Base-by-base conservation (phyloP, 169 alveolate species). In the Eimeria praecox region DNA sequence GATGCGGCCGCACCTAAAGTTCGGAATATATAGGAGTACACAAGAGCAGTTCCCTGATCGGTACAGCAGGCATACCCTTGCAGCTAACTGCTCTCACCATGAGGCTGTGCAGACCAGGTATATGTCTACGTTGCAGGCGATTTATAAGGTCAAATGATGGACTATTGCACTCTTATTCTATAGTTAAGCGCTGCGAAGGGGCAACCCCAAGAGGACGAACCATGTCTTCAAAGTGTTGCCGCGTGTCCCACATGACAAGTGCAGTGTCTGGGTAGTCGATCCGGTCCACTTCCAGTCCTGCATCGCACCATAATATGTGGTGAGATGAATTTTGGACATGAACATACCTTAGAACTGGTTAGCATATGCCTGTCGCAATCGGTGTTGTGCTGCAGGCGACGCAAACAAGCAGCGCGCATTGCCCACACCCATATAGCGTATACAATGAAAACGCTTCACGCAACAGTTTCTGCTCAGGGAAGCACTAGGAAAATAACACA, bases 171-270 rank as follows among this genome's bases (percentile, higher is more conserved):
- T 59, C 69, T 18, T 59, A 59, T 59, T 59, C 27, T 52, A 52
- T 52, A 52, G n/a, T 52, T 52, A 52, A 52, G 0, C 62, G 62
- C 62, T 64, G 1, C 40, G 30, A 69, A 71, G 30, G 27, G n/a
- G 38, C 14, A 73, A 73, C 46, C 85, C 33, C 12, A 3, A 18
- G 9, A 80, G 33, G 16, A 40, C 92, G n/a, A 38, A 92, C 95
- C 95, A 92, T 92, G 87, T 92, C 95, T 59, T 92, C 95, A 35
- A 92, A 92, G 77, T 82, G 95, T 46, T 92, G 95, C 77, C 95
- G 46, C 64, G 95, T 92, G 75, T 92, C 95, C 95, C 95, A 92
- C 95, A 92, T 56, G n/a, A 92, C 92, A 30, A 92, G 95, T 6
- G 93, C 95, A 38, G 95, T 82, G 46, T 92, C 95, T 35, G 91